phyloP scores from a whole-genome alignment of 305 asterid genomes.

The Plantago lanceolata region DNA sequence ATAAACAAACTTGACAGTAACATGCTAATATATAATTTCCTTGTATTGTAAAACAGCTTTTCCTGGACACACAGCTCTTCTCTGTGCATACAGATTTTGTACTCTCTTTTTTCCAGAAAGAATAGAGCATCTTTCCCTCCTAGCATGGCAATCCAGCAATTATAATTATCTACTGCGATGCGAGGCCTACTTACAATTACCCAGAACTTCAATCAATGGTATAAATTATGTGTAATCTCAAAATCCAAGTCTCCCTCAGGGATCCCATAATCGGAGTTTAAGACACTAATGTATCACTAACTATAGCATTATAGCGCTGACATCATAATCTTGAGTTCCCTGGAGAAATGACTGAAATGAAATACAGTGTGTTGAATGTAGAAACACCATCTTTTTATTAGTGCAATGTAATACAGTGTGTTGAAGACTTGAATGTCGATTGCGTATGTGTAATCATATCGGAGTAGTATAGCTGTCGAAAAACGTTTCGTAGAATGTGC shows the following conservation, averaged over 20 bases:
- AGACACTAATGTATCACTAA: constrained; percentile 1
- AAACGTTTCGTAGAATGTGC: background rate
- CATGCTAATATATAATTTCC: constrained; percentile 22
- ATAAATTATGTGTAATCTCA: background rate
- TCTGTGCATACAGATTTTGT: constrained; percentile 97
- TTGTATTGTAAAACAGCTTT: constrained; percentile 50
- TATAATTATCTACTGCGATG: constrained; percentile 27
- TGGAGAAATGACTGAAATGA: background rate
- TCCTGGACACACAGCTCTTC: constrained; percentile 97
- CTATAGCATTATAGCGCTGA: background rate
- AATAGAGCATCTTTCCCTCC: constrained; percentile 39
- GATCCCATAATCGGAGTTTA: constrained; percentile 6
- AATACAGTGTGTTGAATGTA: constrained; percentile 1
- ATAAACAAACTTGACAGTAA: background rate
- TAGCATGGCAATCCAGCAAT: constrained; percentile 17
- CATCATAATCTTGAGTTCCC: background rate
- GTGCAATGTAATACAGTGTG: background rate
- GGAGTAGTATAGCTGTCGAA: background rate
- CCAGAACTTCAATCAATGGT: constrained; percentile 13
- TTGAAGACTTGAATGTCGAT: background rate
- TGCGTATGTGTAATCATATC: background rate
- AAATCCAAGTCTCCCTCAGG: background rate
- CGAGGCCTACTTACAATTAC: constrained; percentile 36
- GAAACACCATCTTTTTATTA: background rate
- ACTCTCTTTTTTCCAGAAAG: constrained; percentile 93